Base-by-base conservation (phyloP, 1,284 basidiomycete genomes). In the Phylloporus sp. region DNA sequence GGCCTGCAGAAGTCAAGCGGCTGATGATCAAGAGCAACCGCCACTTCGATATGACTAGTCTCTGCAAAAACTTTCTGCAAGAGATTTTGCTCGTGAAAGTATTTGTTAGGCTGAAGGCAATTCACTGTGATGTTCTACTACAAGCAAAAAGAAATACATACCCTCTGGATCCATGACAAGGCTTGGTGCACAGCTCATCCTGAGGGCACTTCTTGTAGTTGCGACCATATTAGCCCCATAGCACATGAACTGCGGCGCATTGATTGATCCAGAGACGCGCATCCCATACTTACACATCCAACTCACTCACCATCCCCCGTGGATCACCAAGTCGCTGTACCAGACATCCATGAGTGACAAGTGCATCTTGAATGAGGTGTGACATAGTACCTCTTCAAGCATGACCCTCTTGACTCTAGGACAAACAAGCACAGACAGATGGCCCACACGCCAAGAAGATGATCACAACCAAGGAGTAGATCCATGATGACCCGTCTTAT, bases 391-490 rank as follows among this genome's bases (percentile, higher is more conserved):
- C 72, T 78, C 74, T 70, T 80, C 79, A 56, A 77, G 41, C n/a
- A 74, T 75, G 37, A 76, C 68, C 19, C 77, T 75, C 56, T 68
- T 80, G 56, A 67, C 63, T 78, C 79, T 4, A 78, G 74, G 19
- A 80, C 53, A 49, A 75, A 66, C 32, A 71, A 77, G 72, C 82
- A 75, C 72, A 85, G 88, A 32, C 91, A 92, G 73, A 91, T 89
- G 39, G 90, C 75, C 17, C 94, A 84, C 86, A 91, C 90, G 70
- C 92, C 92, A 74, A 89, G 92, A 93, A 93, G 74, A 92, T 88
- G 69, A 92, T 77, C 59, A 94, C 82, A 77, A 94, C 94, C 68
- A 93, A 84, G 23, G 93, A 91, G 2, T 93, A 91, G 69, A 94
- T 94, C 65, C 85, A 8, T 17, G 39, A 62, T 29, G 49, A 61